Percentiles rank a stretch among this genome's conserved stretches.
Evolutionary conservation across 208 protist species (phyloP).

Genomic region (Trypanosoma boissoni): DNA sequence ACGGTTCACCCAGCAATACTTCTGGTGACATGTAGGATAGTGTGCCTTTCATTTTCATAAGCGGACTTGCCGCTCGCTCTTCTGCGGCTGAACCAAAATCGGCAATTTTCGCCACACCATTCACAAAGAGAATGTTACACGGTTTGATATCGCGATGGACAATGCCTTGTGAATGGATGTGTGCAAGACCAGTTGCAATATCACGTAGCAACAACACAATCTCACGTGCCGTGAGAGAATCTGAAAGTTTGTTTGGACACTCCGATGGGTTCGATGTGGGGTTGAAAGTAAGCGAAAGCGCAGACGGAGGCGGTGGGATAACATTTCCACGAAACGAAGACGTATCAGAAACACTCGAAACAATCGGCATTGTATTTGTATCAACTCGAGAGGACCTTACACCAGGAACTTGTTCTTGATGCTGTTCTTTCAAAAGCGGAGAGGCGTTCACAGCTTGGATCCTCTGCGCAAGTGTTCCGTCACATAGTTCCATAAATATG

Average conservation of each 20-base stretch:
- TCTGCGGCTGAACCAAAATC: constrained; percentile 75
- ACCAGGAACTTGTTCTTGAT: not conserved
- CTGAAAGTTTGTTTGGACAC: not conserved
- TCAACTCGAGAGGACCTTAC: no score
- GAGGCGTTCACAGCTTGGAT: constrained; percentile 5
- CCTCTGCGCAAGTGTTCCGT: constrained; percentile 43
- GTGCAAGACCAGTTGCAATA: constrained; percentile 56
- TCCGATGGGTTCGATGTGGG: not conserved
- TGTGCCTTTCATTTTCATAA: constrained; percentile 80
- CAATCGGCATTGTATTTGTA: no score
- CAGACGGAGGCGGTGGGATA: no score
- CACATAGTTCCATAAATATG: constrained; percentile 86
- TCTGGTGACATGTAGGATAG: constrained; percentile 84
- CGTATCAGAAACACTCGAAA: no score
- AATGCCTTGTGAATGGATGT: constrained; percentile 67
- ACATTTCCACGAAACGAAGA: no score
- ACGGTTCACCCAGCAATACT: constrained; percentile 77
- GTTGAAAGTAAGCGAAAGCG: not conserved
- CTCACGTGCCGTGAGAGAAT: constrained; percentile 10
- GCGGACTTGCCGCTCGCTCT: constrained; percentile 34
- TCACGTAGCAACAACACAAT: constrained; percentile 65
- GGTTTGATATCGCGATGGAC: constrained; percentile 87
- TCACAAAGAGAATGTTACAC: constrained; percentile 72
- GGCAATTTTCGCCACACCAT: constrained; percentile 71
- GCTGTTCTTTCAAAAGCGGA: not conserved